Base-by-base conservation (phyloP, 495 filamentous ascomycete species). In the Lasiosphaeria miniovina region DNA sequence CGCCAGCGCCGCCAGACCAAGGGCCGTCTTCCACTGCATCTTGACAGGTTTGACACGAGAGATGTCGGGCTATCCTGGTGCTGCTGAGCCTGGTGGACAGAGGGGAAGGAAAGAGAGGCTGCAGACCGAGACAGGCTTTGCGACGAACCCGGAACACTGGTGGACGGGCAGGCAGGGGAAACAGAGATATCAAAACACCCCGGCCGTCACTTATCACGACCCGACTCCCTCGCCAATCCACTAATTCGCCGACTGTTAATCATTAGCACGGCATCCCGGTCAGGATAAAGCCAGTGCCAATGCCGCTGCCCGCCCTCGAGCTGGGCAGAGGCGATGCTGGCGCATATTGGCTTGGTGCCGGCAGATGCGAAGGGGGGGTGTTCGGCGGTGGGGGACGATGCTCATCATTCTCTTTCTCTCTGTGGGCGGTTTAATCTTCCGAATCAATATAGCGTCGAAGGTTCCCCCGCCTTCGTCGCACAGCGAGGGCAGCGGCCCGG, bases 1-100 rank as follows among this genome's bases (percentile, higher is more conserved):
- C 63, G 74, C 66, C 32, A 76, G 68, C 14, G 79, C 71, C 67
- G 76, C 75, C 32, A 75, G 64, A 58, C 69, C 70, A 14, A 63
- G 49, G 69, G 41, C 46, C 65, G 66, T 55, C 12, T 46, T 11
- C 43, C 60, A 55, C 69, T 70, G 64, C 75, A 71, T 70, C 36
- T 43, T 61, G 51, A 24, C 24, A 24, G 24, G 24, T 24, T 24
- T 24, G 24, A 24, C 24, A 24, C 24, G 24, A 24, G 24, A 24
- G 24, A 24, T 24, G 24, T 24, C 24, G 24, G 2, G 24, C 24
- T 24, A 24, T 24, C 46, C 3, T 24, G 15, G 14, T 24, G 17
- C 35, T 53, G 7, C 9, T n/a, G 35, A 46, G 17, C 36, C 9
- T 24, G 24, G 24, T 24, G 24, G 24, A 24, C 1, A 24, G 24